These are phyloP conservation scores for Flueggea neowawraea DNA, from an alignment of 441 rosid genomes.

Conservation along the genomic window DNA sequence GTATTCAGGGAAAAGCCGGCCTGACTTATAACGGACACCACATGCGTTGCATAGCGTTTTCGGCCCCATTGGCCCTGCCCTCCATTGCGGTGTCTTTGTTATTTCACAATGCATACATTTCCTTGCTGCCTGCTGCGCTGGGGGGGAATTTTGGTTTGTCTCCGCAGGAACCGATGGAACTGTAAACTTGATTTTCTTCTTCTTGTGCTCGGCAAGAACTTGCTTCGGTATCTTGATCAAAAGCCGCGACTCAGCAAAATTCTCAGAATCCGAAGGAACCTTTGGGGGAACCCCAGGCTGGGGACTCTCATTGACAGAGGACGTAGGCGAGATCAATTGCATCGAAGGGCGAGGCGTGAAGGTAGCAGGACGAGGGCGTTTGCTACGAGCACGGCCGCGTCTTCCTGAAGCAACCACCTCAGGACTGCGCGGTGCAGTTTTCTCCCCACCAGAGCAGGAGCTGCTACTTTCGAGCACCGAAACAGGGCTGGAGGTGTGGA, in stretches of 20 bases:
- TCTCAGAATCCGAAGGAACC: slow-evolving; percentile 44
- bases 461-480: slow-evolving; percentile 96
- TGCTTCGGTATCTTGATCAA: slow-evolving; percentile 64
- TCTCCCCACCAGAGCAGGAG: slow-evolving; percentile 61
- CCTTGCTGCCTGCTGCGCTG: slow-evolving; percentile 44
- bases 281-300: slow-evolving; percentile 18
- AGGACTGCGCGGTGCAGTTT: slow-evolving; percentile 34
- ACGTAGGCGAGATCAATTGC: slow-evolving; percentile 45
- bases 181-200: slow-evolving; percentile 65
- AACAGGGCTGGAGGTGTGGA: slow-evolving; percentile 79
- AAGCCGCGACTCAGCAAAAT: slow-evolving; percentile 58
- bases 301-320: slow-evolving; percentile 28
- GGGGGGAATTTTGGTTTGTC: slow-evolving; percentile 14
- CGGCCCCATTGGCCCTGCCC: slow-evolving; percentile 98
- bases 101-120: slow-evolving; percentile 95
- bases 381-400: slow-evolving; percentile 89
- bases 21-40: slow-evolving; percentile 93
- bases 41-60: slow-evolving; percentile 98
- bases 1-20: slow-evolving; percentile 95
- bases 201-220: slow-evolving; percentile 47
- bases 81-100: slow-evolving; percentile 97
- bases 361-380: slow-evolving; percentile 78
- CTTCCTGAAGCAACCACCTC: slow-evolving; percentile 32
- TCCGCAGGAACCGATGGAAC: slow-evolving; percentile 24
- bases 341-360: slow-evolving; percentile 50